These are phyloP conservation scores for Chaetomiaceae sp. DNA, from an alignment of 2,329 filamentous ascomycete genomes.

Conservation along the genomic window DNA sequence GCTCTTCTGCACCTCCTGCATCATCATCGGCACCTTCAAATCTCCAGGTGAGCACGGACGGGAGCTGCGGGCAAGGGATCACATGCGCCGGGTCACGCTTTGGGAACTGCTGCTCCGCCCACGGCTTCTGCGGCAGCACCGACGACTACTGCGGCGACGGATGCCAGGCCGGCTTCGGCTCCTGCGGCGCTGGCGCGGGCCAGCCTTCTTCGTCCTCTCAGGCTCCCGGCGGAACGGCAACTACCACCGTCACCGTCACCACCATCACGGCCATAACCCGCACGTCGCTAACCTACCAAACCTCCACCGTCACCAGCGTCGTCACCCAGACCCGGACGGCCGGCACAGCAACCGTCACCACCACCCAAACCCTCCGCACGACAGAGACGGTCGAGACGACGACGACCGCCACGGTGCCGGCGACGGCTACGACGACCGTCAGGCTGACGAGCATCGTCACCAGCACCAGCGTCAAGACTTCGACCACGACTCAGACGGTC, in stretches of 20 bases:
- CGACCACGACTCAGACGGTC: constrained; percentile 12
- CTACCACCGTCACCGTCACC: constrained; percentile 17
- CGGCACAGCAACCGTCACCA: not conserved
- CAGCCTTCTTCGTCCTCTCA: not conserved
- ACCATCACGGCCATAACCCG: constrained; percentile 9
- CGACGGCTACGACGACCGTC: constrained; percentile 42
- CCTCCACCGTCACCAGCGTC: constrained; percentile 1
- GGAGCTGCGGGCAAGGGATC: constrained; percentile 21
- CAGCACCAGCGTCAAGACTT: constrained; percentile 17
- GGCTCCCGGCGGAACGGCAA: not conserved
- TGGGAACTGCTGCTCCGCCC: constrained; percentile 26
- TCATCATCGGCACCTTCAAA: not conserved
- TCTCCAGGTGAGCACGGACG: constrained; percentile 21
- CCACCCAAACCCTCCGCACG: constrained; percentile 1
- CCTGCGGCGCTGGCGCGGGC: constrained; percentile 11
- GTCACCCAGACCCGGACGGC: not conserved
- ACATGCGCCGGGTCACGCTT: constrained; percentile 25
- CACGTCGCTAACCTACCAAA: constrained; percentile 8
- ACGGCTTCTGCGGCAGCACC: constrained; percentile 26
- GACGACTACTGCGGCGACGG: constrained; percentile 25
- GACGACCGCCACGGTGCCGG: constrained; percentile 14
- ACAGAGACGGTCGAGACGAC: not conserved
- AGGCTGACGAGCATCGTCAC: constrained; percentile 74
- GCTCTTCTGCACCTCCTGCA: not conserved
- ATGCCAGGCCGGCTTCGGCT: constrained; percentile 23